These are phyloP conservation scores for Nitzschia inconspicua DNA, from an alignment of 108 stramenopile genomes.

Conservation along the genomic window DNA sequence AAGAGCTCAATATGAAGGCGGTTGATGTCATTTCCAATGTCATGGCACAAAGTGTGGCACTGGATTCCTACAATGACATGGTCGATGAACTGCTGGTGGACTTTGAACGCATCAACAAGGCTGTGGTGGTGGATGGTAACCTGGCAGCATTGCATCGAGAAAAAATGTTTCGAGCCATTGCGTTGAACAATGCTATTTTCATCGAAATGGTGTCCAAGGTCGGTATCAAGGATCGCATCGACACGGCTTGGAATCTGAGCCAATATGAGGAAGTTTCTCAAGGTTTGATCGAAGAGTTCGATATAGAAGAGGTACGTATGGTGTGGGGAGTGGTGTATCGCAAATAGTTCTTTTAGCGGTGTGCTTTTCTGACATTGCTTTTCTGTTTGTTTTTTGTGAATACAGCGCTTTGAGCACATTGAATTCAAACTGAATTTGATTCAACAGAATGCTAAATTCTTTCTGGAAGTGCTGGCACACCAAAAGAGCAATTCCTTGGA, in stretches of 20 bases:
- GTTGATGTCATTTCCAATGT: slow-evolving; percentile 88
- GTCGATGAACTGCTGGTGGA: slow-evolving; percentile 82
- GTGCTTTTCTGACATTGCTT: no score
- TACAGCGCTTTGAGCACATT: slow-evolving; percentile 75
- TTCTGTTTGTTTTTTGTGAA: no score
- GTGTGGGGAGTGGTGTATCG: no score
- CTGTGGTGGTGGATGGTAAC: slow-evolving; percentile 68
- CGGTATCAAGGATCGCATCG: slow-evolving; percentile 86
- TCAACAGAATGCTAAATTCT: slow-evolving; percentile 92
- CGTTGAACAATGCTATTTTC: slow-evolving; percentile 86
- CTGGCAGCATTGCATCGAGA: slow-evolving; percentile 60
- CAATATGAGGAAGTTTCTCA: slow-evolving; percentile 86
- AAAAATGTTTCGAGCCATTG: slow-evolving; percentile 75
- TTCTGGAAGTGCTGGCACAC: slow-evolving; percentile 84
- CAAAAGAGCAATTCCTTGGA: slow-evolving; percentile 87
- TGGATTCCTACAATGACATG: slow-evolving; percentile 88
- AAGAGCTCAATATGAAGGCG: slow-evolving; percentile 84
- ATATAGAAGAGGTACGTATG: no score
- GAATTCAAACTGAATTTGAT: slow-evolving; percentile 90
- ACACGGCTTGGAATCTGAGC: slow-evolving; percentile 88
- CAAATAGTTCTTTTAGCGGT: no score
- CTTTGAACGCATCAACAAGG: slow-evolving; percentile 76
- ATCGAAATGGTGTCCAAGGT: slow-evolving; percentile 89
- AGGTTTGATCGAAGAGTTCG: slow-evolving; percentile 53
- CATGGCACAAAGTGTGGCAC: slow-evolving; percentile 89